A percentile compares a stretch with the other conserved stretches of the same genome.
These are phyloP conservation scores for Penicillium vulpinum DNA, from an alignment of 2,329 filamentous ascomycete genomes.

Conservation along the genomic window DNA sequence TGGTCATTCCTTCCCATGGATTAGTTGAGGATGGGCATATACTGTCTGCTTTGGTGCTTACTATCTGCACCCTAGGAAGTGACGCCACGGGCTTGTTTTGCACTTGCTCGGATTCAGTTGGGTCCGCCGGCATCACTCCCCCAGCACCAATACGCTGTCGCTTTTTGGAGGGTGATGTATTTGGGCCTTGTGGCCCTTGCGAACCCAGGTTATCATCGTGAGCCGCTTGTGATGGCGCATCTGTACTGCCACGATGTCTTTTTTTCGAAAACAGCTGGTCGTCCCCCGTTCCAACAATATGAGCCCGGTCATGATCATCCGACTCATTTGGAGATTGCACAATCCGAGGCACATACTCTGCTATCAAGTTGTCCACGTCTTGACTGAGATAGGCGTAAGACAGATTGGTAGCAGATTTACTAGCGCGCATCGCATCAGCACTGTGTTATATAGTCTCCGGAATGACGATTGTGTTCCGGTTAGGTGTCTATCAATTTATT, in stretches of 20 bases:
- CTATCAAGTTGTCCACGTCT: neutral
- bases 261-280: constrained; percentile 10
- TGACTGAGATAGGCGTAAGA: neutral
- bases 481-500: neutral
- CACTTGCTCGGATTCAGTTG: neutral
- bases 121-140: neutral
- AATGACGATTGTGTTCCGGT: neutral
- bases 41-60: neutral
- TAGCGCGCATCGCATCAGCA: neutral
- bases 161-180: constrained; percentile 12
- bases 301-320: neutral
- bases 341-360: neutral
- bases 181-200: neutral
- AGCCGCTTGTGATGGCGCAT: neutral
- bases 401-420: neutral
- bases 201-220: neutral
- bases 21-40: constrained; percentile 4
- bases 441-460: neutral
- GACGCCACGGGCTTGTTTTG: neutral
- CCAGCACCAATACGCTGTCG: constrained; percentile 12
- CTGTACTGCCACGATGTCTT: constrained; percentile 10
- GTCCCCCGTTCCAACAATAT: neutral
- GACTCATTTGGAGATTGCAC: neutral
- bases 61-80: neutral
- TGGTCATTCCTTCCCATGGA: constrained; percentile 36